Evolutionary conservation across 257 asterid species (phyloP), one percentile per base, ranked within the genome.

Genomic region (Penstemon eatonii): DNA sequence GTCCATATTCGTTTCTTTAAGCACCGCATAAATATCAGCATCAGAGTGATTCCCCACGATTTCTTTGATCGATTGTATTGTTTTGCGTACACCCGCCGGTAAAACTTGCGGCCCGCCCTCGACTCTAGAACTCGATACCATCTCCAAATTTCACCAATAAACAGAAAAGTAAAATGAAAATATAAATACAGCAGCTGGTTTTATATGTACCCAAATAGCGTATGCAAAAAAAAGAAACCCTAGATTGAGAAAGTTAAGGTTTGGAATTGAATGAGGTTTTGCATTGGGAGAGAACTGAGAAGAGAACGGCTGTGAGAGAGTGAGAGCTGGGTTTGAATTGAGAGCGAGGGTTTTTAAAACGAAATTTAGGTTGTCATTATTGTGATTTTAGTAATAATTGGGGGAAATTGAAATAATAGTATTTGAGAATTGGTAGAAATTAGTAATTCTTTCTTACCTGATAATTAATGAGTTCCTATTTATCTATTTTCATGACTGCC

Each of bases 1-100:
- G 82, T 94, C 97, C 96, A 94, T 88, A 63, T 89, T 84, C 7
- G 89, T 71, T 70, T 94, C 99, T 84, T 85, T 90, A 47, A 94
- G 96, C 69, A 86, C 85, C 40, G 75, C 87, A 60, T 94, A 90
- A 0, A 94, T 90, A 72, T 93, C 97, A 63, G 96, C 94, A 66
- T 90, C 96, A 7, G 97, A 84, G 73, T 93, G 96, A 73, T 87
- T 83, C 38, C 94, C 85, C 54, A 91, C 92, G 42, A 90, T 86
- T 72, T 90, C 99, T 72, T 88, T 93, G 67, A 93, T 87, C 71
- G 91, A 81, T 57, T 85, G 89, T 65, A 93, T 87, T 13, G 96
- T 90, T 57, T 80, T 82, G 69, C 91, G 73, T 50, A 93, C 91
- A n/a, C 94, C 94, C 25, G 91, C 89, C 59, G 99, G 80, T 18